Evolutionary conservation across 768 basidiomycete genomes (phyloP).

Genomic region (Coprinellus aureogranulatus): DNA sequence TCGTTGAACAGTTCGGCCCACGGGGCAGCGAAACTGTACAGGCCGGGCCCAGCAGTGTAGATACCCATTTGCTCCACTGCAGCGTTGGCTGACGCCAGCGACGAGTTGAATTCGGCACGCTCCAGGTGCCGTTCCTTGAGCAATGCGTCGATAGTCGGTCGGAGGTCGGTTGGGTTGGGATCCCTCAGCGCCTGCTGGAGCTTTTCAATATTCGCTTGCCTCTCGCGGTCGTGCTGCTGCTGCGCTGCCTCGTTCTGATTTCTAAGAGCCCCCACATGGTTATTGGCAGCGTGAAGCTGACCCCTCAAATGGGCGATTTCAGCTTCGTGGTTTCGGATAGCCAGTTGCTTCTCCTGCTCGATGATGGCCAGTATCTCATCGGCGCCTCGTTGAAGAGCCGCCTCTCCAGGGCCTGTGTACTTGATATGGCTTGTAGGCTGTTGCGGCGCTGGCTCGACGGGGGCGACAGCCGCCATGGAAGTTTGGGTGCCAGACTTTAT

Average conservation of each 20-base stretch:
- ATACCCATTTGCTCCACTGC: slow-evolving; percentile 5
- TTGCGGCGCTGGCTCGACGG: slow-evolving; percentile 1
- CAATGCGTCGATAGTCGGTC: background rate
- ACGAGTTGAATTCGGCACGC: background rate
- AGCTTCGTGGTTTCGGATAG: background rate
- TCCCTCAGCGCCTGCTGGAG: background rate
- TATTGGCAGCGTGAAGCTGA: background rate
- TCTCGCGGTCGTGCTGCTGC: background rate
- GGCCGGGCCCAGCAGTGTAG: background rate
- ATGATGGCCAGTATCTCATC: slow-evolving; percentile 21
- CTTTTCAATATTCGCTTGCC: background rate
- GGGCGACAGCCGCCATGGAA: slow-evolving; percentile 1
- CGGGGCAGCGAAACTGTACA: background rate
- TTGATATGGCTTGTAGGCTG: background rate
- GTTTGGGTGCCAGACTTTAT: background rate
- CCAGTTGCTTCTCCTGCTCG: slow-evolving; percentile 18
- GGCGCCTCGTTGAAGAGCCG: slow-evolving; percentile 20
- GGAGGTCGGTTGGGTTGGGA: background rate
- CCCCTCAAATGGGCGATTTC: background rate
- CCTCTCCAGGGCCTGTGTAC: slow-evolving; percentile 4
- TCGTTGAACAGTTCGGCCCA: slow-evolving; percentile 4
- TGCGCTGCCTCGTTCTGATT: background rate
- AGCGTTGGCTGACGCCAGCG: background rate
- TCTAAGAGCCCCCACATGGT: background rate
- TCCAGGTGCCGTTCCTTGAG: no score